phyloP scores from a whole-genome alignment of 371 early-diverging fungal species.

The Mortierella sp. region DNA sequence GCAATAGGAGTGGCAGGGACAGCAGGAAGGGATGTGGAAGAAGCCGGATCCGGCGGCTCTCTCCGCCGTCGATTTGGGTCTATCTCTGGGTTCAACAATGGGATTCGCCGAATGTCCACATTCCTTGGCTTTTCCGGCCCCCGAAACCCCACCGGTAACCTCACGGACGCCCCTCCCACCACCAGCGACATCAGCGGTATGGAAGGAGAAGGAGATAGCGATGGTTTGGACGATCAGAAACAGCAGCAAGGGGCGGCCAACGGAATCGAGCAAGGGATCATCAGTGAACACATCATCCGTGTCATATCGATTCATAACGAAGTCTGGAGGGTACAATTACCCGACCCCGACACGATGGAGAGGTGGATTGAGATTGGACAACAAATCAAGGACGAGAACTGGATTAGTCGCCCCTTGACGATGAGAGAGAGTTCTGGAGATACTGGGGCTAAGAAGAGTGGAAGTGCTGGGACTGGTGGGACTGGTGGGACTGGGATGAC shows the following conservation, averaged over 20 bases:
- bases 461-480: background rate
- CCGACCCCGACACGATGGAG: slow-evolving; percentile 49
- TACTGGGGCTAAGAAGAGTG: background rate
- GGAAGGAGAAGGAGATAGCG: slow-evolving; percentile 4
- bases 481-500: background rate
- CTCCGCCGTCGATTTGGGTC: background rate
- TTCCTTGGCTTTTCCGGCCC: background rate
- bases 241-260: background rate
- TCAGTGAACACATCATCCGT: slow-evolving; percentile 38
- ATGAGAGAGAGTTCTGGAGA: background rate
- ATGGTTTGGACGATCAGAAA: background rate
- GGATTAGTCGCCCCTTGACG: slow-evolving; percentile 28
- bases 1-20: background rate
- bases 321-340: slow-evolving; percentile 48
- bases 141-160: background rate
- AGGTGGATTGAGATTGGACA: slow-evolving; percentile 53
- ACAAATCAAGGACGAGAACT: slow-evolving; percentile 45
- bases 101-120: background rate
- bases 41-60: background rate
- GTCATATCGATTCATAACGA: slow-evolving; percentile 51
- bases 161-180: background rate
- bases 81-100: background rate
- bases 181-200: background rate
- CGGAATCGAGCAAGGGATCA: slow-evolving; percentile 7
- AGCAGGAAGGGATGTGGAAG: background rate